Base-by-base conservation (phyloP, 768 basidiomycete species). In the Amanita polypyramis region DNA sequence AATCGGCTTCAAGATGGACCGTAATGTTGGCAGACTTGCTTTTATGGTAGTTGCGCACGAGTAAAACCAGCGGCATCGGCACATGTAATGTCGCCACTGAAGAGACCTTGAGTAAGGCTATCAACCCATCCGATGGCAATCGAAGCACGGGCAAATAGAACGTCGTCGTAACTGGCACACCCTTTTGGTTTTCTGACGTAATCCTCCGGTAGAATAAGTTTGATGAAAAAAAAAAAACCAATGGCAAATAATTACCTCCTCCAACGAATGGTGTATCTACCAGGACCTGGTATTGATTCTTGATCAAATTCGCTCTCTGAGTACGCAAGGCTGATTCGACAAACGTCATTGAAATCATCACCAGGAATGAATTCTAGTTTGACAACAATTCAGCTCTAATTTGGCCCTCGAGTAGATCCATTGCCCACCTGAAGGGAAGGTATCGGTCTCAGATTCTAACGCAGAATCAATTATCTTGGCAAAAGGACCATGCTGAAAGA, bases 1-100 rank as follows among this genome's bases (percentile, higher is more conserved):
- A 51, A 12, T 83, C 80, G 1, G 79, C 72, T 46, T 95, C 91
- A 23, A 93, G 70, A 29, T 82, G 77, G 7, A 92, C 72, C 9
- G 76, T 69, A 29, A 94, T 62, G 53, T 80, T 81, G 0, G 85
- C 83, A 2, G 88, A 77, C 30, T 80, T 74, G 6, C 68, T 67
- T 2, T 75, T 70, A 51, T 82, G 73, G 47, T 75, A 65, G 60
- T 89, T 89, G 58, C 91, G 77, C 50, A 86, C 62, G 52, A 67
- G 74, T 43, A 84, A 61, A 43, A 70, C 64, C 23, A 90, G 69
- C 2, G 70, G 60, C 14, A 80, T 60, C 0, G 82, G 79, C 1
- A 63, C 58, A 57, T 93, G 90, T 3, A 92, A 69, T 33, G 63
- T 74, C 7, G 80, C 83, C 2, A 64, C 70, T 0, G 85, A 66